Base-by-base conservation (phyloP, 805 yeast genomes). In the Pichia sporocuriosa region DNA sequence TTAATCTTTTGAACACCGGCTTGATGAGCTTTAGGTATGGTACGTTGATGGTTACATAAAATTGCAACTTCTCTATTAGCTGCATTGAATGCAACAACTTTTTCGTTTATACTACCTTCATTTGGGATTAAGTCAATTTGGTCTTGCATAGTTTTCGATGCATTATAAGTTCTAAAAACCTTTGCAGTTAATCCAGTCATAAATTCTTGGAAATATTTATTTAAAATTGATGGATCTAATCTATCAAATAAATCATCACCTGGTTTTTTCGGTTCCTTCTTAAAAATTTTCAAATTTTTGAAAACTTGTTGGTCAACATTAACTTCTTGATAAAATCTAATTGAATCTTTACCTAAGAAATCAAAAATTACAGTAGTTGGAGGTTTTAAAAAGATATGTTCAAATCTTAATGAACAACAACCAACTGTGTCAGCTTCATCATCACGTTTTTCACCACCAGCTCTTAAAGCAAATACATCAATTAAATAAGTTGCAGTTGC, bases 351-450 rank as follows among this genome's bases (percentile, higher is more conserved):
- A 81, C 97, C 97, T 49, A 90, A 69, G 59, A 89, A 89, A 61
- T 89, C 97, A 66, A 89, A 88, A 9, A 83, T 73, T 13, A 90
- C 96, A 5, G 73, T 82, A 51, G 77, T 78, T 8, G 96, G 96
- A 2, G 96, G 95, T 51, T 76, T 76, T 44, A 90, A 69, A 1
- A 89, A 81, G 33, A 90, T 75, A 62, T 89, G 97, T 59, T 89
- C 97, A 56, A 68, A 89, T 55, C 97, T 69, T 51, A 90, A 72
- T 1, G 97, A 89, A 65, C 97, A 90, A 64, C 97, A 90, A 34
- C 97, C 97, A 34, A 90, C 97, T 1, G 97, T 90, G 59, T 90
- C 97, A 3, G 97, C 97, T 59, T 89, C 97, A 52, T 90, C 97
- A 3, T 90, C 97, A 10, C 90, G 83, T 61, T 90, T 90, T 62